These are phyloP conservation scores for Sonneratia alba DNA, from an alignment of 345 rosid genomes.

Conservation along the genomic window DNA sequence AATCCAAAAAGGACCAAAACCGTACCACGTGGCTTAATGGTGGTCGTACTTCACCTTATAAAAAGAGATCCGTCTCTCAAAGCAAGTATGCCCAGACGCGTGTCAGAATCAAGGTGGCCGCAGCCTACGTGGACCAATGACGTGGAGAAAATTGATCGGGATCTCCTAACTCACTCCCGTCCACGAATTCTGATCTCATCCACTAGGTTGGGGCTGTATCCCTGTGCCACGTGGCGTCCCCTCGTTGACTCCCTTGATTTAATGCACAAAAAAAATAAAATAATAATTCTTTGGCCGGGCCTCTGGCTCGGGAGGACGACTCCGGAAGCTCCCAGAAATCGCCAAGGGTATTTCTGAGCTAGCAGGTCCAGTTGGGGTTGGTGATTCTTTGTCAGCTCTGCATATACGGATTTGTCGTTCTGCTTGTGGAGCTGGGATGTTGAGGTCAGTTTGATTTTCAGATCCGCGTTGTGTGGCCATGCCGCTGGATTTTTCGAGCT, in stretches of 20 bases:
- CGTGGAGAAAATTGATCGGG: conserved; percentile 56
- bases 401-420: neutral
- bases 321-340: conserved; percentile 27
- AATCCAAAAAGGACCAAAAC: neutral
- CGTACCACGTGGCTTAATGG: neutral
- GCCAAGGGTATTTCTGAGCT: conserved; percentile 7
- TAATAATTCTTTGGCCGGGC: conserved; percentile 6
- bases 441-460: neutral
- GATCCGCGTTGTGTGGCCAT: conserved; percentile 3
- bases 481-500: neutral
- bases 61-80: neutral
- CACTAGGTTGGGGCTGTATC: conserved; percentile 27
- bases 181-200: conserved; percentile 73
- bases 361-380: neutral
- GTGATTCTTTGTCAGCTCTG: no score
- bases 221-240: conserved; percentile 44
- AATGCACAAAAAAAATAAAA: conserved; percentile 13
- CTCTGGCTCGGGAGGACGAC: conserved; percentile 16
- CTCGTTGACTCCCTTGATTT: conserved; percentile 13
- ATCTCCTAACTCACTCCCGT: conserved; percentile 52
- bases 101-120: conserved; percentile 7
- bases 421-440: neutral
- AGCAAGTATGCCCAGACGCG: conserved; percentile 12
- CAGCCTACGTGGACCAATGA: conserved; percentile 60
- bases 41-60: neutral